Conservation (phyloP, 1,139 yeast genomes). For the Groenewaldozyma auringiensis region DNA sequence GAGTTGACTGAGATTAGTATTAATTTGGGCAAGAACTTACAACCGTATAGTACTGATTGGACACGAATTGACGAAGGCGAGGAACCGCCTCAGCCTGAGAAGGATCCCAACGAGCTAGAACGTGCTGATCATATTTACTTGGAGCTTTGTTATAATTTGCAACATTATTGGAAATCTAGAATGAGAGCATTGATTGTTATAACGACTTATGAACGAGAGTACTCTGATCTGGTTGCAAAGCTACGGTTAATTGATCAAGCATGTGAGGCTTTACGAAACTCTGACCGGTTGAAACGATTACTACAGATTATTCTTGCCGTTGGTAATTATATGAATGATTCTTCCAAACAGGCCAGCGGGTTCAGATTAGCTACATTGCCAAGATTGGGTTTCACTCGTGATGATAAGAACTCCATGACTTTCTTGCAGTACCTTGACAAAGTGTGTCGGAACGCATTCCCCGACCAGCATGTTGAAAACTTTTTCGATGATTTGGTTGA, state of each 20-base stretch:
- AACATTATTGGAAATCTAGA: constrained; percentile 79
- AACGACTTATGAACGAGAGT: constrained; percentile 67
- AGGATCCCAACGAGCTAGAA: constrained; percentile 57
- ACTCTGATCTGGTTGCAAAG: constrained; percentile 57
- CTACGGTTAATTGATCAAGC: constrained; percentile 63
- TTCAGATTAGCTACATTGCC: constrained; percentile 77
- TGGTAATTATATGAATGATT: constrained; percentile 92
- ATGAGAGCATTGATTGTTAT: constrained; percentile 67
- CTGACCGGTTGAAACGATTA: constrained; percentile 58
- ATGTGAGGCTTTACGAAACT: constrained; percentile 48
- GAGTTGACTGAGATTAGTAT: constrained; percentile 66
- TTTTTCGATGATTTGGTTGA: constrained; percentile 70
- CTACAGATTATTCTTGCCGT: constrained; percentile 72
- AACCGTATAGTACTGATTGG: constrained; percentile 62
- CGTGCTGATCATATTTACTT: constrained; percentile 76
- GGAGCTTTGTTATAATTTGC: constrained; percentile 68
- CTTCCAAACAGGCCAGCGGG: constrained; percentile 72
- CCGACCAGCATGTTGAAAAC: constrained; percentile 50
- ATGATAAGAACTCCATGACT: constrained; percentile 67
- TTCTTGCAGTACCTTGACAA: constrained; percentile 84
- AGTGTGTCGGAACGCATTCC: constrained; percentile 66
- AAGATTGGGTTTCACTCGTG: constrained; percentile 79
- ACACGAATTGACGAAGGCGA: constrained; percentile 23
- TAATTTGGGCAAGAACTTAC: constrained; percentile 53
- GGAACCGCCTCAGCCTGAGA: constrained; percentile 38